Evolutionary conservation across 1,139 yeast genomes (phyloP), one percentile per base, ranked within the genome.

Genomic region (Yamadazyma friedrichii): DNA sequence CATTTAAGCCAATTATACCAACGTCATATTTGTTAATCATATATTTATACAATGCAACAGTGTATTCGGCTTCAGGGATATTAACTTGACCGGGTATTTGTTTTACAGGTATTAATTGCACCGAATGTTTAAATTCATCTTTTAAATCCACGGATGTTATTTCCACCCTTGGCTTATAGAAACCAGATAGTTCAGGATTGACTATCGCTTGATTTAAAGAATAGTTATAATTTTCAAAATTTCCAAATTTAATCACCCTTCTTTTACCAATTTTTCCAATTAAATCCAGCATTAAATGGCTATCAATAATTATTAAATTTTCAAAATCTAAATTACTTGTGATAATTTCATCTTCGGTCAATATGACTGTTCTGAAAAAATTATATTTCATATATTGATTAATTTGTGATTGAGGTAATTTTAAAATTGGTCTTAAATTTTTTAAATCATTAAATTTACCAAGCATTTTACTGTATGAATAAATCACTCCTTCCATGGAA

Each of bases 31-130:
- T 37, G n/a, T 25, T 33, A 2, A 10, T 16, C 15, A 47, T 11
- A 15, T 33, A 24, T n/a, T 40, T 39, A 25, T 17, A 36, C 10
- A 47, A 17, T 9, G 38, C 39, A 2, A 40, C 16, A 24, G 40
- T 35, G 9, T 31, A 30, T 40, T 49, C 48, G 3, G 50, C 54
- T 39, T 50, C 48, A 3, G 31, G 35, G 2, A 49, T 45, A 32
- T 44, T 42, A 9, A 48, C 51, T 12, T 43, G 42, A 8, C 28
- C 38, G 3, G 39, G 12, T 15, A 13, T 31, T 5, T 9, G 5
- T 20, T n/a, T 15, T 3, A 36, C 22, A 6, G 38, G 40, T 8
- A 40, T 22, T 4, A 32, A 11, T 15, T 41, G 44, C n/a, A 32
- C 15, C 2, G 39, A 26, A 25, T 36, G 13, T 27, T 33, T 36